phyloP scores from a whole-genome alignment of 352 stramenopile species.

The Aphanomyces cochlioides region DNA sequence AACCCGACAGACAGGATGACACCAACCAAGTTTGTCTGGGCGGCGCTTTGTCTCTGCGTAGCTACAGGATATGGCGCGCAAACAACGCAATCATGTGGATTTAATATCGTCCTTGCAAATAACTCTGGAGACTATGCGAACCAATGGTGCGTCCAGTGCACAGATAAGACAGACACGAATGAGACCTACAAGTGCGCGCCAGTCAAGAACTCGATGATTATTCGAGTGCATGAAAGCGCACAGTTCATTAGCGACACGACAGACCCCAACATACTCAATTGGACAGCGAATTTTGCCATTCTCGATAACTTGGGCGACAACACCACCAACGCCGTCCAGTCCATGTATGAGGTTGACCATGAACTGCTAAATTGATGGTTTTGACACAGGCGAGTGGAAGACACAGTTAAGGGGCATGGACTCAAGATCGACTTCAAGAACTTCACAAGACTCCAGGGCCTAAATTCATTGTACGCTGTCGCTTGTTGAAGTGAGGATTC shows the following conservation, averaged over 20 bases:
- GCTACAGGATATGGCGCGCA: too few species aligned
- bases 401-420: too few species aligned
- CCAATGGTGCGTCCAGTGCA: constrained; percentile 21
- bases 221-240: not conserved
- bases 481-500: too few species aligned
- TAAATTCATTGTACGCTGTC: too few species aligned
- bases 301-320: not conserved
- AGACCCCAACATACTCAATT: not conserved
- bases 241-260: not conserved
- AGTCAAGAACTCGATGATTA: not conserved
- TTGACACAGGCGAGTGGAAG: too few species aligned
- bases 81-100: not conserved
- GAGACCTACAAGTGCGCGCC: constrained; percentile 16
- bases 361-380: too few species aligned
- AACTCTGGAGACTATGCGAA: not conserved
- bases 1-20: too few species aligned
- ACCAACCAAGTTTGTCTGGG: too few species aligned
- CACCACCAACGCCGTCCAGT: not conserved
- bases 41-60: too few species aligned
- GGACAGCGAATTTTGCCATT: not conserved
- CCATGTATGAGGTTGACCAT: not conserved
- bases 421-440: too few species aligned
- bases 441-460: too few species aligned
- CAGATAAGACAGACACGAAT: not conserved
- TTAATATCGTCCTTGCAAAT: not conserved